Evolutionary conservation across 2,329 filamentous ascomycete species (phyloP).

Genomic region (Aspergillus awamori): DNA sequence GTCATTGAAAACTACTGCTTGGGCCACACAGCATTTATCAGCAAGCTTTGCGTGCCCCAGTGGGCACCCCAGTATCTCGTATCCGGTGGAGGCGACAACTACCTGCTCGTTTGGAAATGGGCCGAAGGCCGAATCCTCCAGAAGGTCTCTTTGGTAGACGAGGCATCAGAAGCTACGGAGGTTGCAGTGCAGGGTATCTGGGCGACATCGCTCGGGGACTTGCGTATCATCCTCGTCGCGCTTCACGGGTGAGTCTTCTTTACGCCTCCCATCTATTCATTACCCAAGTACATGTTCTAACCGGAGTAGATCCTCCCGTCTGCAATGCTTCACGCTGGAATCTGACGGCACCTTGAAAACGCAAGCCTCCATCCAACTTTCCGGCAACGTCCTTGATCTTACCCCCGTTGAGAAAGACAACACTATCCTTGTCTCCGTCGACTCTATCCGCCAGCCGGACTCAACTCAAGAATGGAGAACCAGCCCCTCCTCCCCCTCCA

Average conservation of each 20-base stretch:
- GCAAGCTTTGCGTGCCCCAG: constrained; percentile 68
- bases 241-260: constrained; percentile 58
- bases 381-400: constrained; percentile 69
- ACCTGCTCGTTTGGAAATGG: constrained; percentile 85
- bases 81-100: constrained; percentile 83
- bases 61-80: constrained; percentile 66
- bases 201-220: constrained; percentile 33
- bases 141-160: constrained; percentile 32
- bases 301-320: constrained; percentile 63
- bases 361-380: constrained; percentile 56
- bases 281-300: constrained; percentile 27
- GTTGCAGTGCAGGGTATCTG: constrained; percentile 58
- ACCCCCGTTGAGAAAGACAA: constrained; percentile 33
- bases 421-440: constrained; percentile 55
- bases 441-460: constrained; percentile 54
- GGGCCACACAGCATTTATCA: constrained; percentile 84
- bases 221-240: constrained; percentile 51
- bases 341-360: constrained; percentile 54
- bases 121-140: constrained; percentile 41
- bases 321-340: constrained; percentile 68
- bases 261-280: neutral
- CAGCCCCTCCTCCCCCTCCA: constrained; percentile 21
- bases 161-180: constrained; percentile 27
- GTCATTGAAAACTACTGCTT: constrained; percentile 89
- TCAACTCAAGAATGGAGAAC: constrained; percentile 50